Evolutionary conservation across 78 protist genomes (phyloP).

Genomic region (Capsaspora owczarzaki): DNA sequence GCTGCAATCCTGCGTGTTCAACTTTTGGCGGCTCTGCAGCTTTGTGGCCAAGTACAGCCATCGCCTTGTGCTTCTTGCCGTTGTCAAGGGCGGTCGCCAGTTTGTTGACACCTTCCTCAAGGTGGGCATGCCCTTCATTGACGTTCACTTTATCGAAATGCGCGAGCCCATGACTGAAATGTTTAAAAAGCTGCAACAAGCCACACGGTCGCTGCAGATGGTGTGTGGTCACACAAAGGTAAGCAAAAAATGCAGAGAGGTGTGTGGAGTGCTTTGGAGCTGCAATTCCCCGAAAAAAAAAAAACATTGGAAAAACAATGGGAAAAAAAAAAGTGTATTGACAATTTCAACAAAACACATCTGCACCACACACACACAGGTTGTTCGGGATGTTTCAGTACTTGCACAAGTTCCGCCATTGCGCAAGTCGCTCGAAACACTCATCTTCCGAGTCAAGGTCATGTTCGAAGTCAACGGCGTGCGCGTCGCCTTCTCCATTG

Average conservation of each 20-base stretch:
- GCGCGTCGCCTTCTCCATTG: neutral
- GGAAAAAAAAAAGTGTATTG: neutral
- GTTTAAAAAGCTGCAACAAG: neutral
- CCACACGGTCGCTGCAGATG: neutral
- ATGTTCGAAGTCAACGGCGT: neutral
- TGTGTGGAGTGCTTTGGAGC: neutral
- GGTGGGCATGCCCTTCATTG: neutral
- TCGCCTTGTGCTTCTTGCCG: neutral
- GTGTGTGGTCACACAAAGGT: neutral
- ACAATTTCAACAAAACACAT: neutral
- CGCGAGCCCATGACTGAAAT: neutral
- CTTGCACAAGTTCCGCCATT: neutral
- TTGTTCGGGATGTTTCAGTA: neutral
- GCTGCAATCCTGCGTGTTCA: neutral
- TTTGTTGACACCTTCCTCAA: neutral
- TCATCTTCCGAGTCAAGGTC: conserved; percentile 1
- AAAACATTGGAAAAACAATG: too few species aligned
- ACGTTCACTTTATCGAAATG: neutral
- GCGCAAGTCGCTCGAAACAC: neutral
- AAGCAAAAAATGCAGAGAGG: too few species aligned
- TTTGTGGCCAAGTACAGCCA: neutral
- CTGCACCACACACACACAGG: neutral
- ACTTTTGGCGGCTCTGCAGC: neutral
- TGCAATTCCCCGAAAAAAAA: neutral
- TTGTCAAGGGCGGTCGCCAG: neutral